phyloP scores from a whole-genome alignment of 306 rosid species.

The Quercus engelmannii region DNA sequence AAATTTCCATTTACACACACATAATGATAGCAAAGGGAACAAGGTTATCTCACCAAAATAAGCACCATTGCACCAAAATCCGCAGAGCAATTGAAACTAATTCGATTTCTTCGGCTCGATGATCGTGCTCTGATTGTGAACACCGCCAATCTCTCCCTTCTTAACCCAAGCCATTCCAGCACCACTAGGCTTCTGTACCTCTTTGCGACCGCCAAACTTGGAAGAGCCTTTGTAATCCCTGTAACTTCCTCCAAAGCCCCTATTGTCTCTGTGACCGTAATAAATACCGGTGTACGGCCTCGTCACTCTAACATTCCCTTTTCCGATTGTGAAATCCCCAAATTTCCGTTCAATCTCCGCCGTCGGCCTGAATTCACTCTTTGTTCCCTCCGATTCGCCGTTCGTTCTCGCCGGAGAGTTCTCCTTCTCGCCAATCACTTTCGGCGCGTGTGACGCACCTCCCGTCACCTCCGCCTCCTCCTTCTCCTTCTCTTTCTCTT shows the following conservation, averaged over 20 bases:
- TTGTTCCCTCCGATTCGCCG: slow-evolving; percentile 1
- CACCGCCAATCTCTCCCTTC: slow-evolving; percentile 37
- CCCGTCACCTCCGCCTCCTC: background rate
- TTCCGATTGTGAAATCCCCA: slow-evolving; percentile 16
- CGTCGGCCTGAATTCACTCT: background rate
- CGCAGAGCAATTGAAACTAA: background rate
- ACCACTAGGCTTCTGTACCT: background rate
- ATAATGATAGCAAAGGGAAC: background rate
- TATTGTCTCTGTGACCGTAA: background rate
- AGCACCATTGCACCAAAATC: background rate
- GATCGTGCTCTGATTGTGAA: slow-evolving; percentile 17
- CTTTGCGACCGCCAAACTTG: background rate
- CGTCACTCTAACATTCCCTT: background rate
- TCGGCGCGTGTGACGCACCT: background rate
- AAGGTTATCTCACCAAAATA: slow-evolving; percentile 25
- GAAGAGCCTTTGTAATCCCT: background rate
- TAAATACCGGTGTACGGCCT: background rate
- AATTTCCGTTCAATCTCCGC: slow-evolving; percentile 27
- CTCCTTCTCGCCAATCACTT: background rate
- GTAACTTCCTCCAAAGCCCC: background rate
- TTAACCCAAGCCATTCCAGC: slow-evolving; percentile 50
- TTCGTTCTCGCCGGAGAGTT: background rate
- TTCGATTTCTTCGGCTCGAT: background rate
- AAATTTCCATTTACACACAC: background rate
- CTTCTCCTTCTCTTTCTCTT: background rate